These are phyloP conservation scores for Candolleomyces eurysporus DNA, from an alignment of 768 basidiomycete species.

Conservation along the genomic window DNA sequence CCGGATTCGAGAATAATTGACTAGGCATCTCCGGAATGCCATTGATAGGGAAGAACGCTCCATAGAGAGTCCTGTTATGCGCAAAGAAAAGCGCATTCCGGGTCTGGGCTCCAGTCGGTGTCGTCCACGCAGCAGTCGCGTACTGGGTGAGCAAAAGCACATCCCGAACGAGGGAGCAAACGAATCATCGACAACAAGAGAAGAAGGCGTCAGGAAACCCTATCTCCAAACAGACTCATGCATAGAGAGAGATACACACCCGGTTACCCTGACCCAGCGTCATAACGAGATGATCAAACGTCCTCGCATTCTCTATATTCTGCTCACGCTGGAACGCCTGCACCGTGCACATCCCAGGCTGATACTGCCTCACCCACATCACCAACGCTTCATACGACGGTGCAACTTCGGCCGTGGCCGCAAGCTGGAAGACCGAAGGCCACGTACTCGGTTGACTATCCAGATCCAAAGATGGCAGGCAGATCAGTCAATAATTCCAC, in stretches of 20 bases:
- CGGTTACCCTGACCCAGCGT: not conserved
- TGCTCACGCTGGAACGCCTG: not conserved
- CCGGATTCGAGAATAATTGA: conserved; percentile 18
- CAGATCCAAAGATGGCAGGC: not conserved
- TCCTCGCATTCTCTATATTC: conserved; percentile 16
- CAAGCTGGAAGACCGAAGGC: conserved; percentile 45
- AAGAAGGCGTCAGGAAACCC: not conserved
- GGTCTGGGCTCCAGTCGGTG: conserved; percentile 39
- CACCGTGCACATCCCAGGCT: conserved; percentile 42
- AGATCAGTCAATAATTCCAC: too few relatives aligned
- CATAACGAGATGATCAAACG: not conserved
- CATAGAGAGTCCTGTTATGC: conserved; percentile 29
- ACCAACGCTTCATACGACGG: conserved; percentile 40
- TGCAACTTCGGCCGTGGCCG: conserved; percentile 37
- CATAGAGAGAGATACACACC: not conserved
- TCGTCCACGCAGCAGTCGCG: conserved; percentile 49
- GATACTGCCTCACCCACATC: conserved; percentile 45
- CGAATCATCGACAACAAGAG: too few relatives aligned
- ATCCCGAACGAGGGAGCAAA: too few relatives aligned
- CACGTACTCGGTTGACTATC: conserved; percentile 51
- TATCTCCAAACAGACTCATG: too few relatives aligned
- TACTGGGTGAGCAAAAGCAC: conserved; percentile 30
- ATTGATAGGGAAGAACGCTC: conserved; percentile 47
- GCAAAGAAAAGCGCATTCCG: conserved; percentile 49
- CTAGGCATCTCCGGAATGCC: conserved; percentile 53